phyloP scores from a whole-genome alignment of 192 early-diverging fungal species.

The Coemansia sp. region DNA sequence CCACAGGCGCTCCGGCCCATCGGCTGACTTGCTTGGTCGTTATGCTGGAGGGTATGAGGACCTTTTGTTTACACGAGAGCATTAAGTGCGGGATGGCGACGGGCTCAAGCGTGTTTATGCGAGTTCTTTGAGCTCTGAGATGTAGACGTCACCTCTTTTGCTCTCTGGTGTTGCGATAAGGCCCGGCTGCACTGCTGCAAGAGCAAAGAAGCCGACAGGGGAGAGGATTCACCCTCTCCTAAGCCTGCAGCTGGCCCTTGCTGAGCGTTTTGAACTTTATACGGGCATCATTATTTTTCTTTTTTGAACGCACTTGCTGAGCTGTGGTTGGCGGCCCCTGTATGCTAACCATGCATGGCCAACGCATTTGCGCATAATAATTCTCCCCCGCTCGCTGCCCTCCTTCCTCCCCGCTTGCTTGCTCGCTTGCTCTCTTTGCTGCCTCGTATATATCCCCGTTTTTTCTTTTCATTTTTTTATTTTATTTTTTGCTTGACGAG shows the following conservation, averaged over 20 bases:
- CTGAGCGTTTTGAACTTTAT: background rate
- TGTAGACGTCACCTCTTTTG: background rate
- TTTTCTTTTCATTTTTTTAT: conserved; percentile 12
- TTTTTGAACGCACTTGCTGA: background rate
- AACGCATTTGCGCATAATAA: conserved; percentile 10
- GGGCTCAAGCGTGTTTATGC: background rate
- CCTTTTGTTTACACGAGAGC: background rate
- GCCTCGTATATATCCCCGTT: background rate
- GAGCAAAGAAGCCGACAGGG: background rate
- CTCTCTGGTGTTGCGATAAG: background rate
- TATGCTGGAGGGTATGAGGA: background rate
- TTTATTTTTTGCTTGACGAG: background rate
- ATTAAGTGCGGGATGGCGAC: too few species aligned
- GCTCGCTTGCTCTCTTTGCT: background rate
- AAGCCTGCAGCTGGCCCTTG: background rate
- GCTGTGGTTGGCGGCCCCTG: conserved; percentile 2
- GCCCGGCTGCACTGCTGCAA: conserved; percentile 1
- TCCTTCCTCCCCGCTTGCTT: background rate
- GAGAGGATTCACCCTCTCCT: background rate
- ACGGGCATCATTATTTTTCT: background rate
- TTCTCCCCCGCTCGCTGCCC: background rate
- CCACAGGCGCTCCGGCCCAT: too few species aligned
- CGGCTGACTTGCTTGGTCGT: background rate
- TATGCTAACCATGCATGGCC: conserved; percentile 1
- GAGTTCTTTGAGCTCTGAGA: background rate